Evolutionary conservation across 2,329 filamentous ascomycete species (phyloP), one percentile per base, ranked within the genome.

Genomic region (Phialophora macrospora): DNA sequence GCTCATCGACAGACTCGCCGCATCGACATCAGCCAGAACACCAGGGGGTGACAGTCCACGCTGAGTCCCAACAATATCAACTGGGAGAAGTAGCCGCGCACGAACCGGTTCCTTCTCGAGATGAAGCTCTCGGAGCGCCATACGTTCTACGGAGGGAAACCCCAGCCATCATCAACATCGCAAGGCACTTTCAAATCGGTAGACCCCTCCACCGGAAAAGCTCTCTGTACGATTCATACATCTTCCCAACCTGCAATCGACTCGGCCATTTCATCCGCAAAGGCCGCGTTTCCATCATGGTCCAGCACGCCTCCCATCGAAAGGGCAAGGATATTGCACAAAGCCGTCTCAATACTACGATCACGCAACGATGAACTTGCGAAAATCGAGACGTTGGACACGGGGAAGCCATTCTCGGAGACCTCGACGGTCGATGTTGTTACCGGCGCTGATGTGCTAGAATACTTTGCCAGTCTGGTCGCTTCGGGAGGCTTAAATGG

Each of bases 381-480:
- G 58, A 84, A 84, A 63, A 82, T 92, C 63, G 92, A 96, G 80
- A 96, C 92, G 1, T 83, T 89, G 73, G 92, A 96, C 77, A 96
- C 92, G 0, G 92, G 93, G 75, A 96, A 96, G 77, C 87, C 92
- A 7, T 94, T 85, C 78, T 90, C 89, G 3, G 92, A 96, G 79
- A 96, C 93, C 2, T 91, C 89, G 60, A 88, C 89, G 0, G 91
- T 96, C 30, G 93, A 97, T 75, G 83, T 96, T 24, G 85, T 89
- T 49, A 95, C 92, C 0, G 92, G 92, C 55, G 90, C 90, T 26
- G 92, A 96, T 76, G 91, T 93, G 32, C 83, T 96, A 66, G 92
- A 95, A 77, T 96, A 93, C 81, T 96, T 91, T 77, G 92, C 91
- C 65, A 90, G 91, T 74, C 81, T 93, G 61, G 86, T 94, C 52